A percentile compares a stretch with the other conserved stretches of the same genome.
Conservation (phyloP, 2,329 filamentous ascomycete genomes). For the Onygenales sp. region DNA sequence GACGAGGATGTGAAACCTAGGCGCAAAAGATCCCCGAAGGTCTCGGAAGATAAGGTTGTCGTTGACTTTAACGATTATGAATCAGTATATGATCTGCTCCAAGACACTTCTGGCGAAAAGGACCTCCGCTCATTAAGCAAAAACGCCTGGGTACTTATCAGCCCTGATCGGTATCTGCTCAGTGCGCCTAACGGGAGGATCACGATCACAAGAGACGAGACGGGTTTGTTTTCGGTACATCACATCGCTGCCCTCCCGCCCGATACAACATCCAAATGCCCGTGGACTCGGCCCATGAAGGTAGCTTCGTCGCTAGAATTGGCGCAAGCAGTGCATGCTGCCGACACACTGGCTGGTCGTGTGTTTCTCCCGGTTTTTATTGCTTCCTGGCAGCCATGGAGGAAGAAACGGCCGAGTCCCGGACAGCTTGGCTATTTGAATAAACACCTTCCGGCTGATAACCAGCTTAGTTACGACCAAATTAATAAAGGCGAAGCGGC, state of each 20-base stretch:
- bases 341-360: slow-evolving; percentile 67
- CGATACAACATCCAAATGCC: slow-evolving; percentile 30
- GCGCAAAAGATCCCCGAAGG: slow-evolving; percentile 8
- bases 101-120: slow-evolving; percentile 67
- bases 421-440: slow-evolving; percentile 39
- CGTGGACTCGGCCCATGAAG: slow-evolving; percentile 59
- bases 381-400: slow-evolving; percentile 58
- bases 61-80: slow-evolving; percentile 85
- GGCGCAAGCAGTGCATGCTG: slow-evolving; percentile 67
- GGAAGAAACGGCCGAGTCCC: slow-evolving; percentile 51
- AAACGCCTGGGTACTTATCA: slow-evolving; percentile 74
- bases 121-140: slow-evolving; percentile 69
- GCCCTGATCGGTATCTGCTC: slow-evolving; percentile 61
- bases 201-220: slow-evolving; percentile 34
- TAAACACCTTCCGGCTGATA: slow-evolving; percentile 37
- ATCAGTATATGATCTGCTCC: slow-evolving; percentile 81
- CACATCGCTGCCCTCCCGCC: slow-evolving; percentile 21
- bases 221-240: slow-evolving; percentile 21
- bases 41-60: slow-evolving; percentile 28
- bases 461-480: slow-evolving; percentile 50
- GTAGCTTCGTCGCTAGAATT: slow-evolving; percentile 60
- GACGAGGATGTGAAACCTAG: slow-evolving; percentile 16
- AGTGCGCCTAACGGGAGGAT: slow-evolving; percentile 54
- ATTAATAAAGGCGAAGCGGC: slow-evolving; percentile 71
- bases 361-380: slow-evolving; percentile 62